phyloP scores from a whole-genome alignment of 805 yeast species.

The Candida parachauliodes region DNA sequence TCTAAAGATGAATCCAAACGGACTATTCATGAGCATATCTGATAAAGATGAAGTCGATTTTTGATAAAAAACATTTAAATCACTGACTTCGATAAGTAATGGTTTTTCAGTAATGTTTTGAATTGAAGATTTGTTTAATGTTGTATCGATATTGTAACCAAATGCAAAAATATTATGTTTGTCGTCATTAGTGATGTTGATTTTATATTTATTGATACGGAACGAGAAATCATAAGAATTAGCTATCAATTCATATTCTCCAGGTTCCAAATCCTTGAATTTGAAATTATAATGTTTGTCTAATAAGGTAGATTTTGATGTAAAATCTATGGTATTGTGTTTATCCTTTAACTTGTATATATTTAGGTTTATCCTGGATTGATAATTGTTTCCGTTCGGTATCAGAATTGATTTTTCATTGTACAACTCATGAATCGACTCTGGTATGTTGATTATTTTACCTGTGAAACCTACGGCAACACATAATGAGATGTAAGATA shows the following conservation, averaged over 20 bases:
- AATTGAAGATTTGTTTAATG: slow-evolving; percentile 18
- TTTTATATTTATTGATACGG: slow-evolving; percentile 20
- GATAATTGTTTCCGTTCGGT: slow-evolving; percentile 35
- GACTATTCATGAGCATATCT: slow-evolving; percentile 35
- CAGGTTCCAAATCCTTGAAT: slow-evolving; percentile 20
- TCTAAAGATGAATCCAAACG: slow-evolving; percentile 39
- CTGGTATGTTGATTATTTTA: slow-evolving; percentile 25
- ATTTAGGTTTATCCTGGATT: slow-evolving; percentile 25
- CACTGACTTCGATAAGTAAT: slow-evolving; percentile 18
- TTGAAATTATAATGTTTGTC: slow-evolving; percentile 23
- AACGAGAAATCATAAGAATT: slow-evolving; percentile 35
- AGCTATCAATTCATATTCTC: slow-evolving; percentile 32
- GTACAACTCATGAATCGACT: slow-evolving; percentile 14
- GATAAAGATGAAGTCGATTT: slow-evolving; percentile 23
- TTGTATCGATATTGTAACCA: slow-evolving; percentile 17
- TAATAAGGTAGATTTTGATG: slow-evolving; percentile 15
- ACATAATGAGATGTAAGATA: not conserved
- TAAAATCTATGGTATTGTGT: slow-evolving; percentile 4
- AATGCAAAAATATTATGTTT: slow-evolving; percentile 18
- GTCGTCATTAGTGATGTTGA: slow-evolving; percentile 17
- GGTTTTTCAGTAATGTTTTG: slow-evolving; percentile 16
- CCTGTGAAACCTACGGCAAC: slow-evolving; percentile 21
- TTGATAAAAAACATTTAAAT: slow-evolving; percentile 33
- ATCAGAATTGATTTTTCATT: slow-evolving; percentile 13
- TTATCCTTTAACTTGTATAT: slow-evolving; percentile 12